These are phyloP conservation scores for Collybia nuda DNA, from an alignment of 768 basidiomycete species.

Conservation along the genomic window DNA sequence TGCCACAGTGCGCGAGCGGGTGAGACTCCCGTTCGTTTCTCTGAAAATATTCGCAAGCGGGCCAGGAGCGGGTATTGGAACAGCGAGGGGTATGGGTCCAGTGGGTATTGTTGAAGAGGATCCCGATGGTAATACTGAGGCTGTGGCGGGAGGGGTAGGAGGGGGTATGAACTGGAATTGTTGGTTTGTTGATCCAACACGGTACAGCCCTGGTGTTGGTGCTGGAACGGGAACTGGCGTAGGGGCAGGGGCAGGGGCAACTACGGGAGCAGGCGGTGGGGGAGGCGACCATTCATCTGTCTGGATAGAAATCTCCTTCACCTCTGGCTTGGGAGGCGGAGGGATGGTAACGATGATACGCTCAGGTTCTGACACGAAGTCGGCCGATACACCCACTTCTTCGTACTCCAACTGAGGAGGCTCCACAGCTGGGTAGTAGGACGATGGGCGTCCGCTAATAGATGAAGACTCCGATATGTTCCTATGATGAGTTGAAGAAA, in stretches of 20 bases:
- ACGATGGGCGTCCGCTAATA: slow-evolving; percentile 27
- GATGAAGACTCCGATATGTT: slow-evolving; percentile 29
- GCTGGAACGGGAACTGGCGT: slow-evolving; percentile 27
- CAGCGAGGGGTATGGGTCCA: slow-evolving; percentile 30
- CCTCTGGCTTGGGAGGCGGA: slow-evolving; percentile 55
- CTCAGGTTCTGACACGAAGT: slow-evolving; percentile 35
- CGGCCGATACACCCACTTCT: slow-evolving; percentile 40
- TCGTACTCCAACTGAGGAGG: slow-evolving; percentile 47
- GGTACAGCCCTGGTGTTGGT: slow-evolving; percentile 46
- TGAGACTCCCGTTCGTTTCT: slow-evolving; percentile 52
- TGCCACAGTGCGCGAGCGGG: slow-evolving; percentile 48
- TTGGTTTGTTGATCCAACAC: slow-evolving; percentile 49
- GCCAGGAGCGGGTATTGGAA: slow-evolving; percentile 35
- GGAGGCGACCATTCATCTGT: slow-evolving; percentile 72
- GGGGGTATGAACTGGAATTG: slow-evolving; percentile 69
- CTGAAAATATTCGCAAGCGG: slow-evolving; percentile 38
- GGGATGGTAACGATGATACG: slow-evolving; percentile 32
- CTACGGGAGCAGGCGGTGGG: slow-evolving; percentile 29
- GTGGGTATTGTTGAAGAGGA: slow-evolving; percentile 28
- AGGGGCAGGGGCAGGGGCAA: slow-evolving; percentile 23
- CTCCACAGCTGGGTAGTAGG: slow-evolving; percentile 27
- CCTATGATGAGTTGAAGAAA: slow-evolving; percentile 28
- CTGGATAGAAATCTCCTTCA: slow-evolving; percentile 76
- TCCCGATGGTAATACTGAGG: slow-evolving; percentile 20
- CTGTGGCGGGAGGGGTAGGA: slow-evolving; percentile 34